Evolutionary conservation across 1,284 basidiomycete species (phyloP).

Genomic region (Bondarzewia mesenterica): DNA sequence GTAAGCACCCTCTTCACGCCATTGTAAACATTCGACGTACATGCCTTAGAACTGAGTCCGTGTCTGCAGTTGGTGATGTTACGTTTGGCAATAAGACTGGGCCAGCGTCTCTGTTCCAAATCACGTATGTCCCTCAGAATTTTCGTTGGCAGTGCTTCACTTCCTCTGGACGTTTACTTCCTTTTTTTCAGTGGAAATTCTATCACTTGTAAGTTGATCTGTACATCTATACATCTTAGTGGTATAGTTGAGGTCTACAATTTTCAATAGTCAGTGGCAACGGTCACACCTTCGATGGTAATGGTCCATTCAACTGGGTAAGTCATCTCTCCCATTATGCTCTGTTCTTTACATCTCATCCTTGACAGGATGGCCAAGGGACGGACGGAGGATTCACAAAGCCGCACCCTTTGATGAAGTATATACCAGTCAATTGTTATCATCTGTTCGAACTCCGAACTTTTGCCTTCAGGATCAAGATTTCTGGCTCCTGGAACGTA

Average conservation of each 20-base stretch:
- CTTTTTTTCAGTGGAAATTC: conserved; percentile 16
- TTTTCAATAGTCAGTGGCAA: conserved; percentile 35
- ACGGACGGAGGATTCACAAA: conserved; percentile 29
- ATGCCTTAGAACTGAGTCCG: too few species aligned
- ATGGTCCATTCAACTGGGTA: conserved; percentile 32
- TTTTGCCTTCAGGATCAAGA: conserved; percentile 46
- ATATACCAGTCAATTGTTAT: too few species aligned
- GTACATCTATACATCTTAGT: neutral
- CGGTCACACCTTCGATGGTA: conserved; percentile 32
- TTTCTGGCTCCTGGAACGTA: conserved; percentile 41
- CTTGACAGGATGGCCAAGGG: conserved; percentile 28
- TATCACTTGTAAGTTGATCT: conserved; percentile 19
- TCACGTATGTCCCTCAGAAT: too few species aligned
- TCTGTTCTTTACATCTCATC: neutral
- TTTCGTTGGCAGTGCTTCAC: neutral
- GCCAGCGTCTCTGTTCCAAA: conserved; percentile 26
- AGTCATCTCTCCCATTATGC: neutral
- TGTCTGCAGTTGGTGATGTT: conserved; percentile 22
- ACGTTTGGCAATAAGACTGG: conserved; percentile 25
- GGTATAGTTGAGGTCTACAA: too few species aligned
- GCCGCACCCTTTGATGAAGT: conserved; percentile 32
- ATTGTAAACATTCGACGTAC: too few species aligned
- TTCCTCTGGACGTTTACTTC: neutral
- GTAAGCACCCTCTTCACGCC: too few species aligned
- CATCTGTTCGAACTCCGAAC: too few species aligned